A percentile compares a stretch with the other conserved stretches of the same genome.
Evolutionary conservation across 2,329 filamentous ascomycete genomes (phyloP).

Genomic region (Fusarium neocosmosporiellum): DNA sequence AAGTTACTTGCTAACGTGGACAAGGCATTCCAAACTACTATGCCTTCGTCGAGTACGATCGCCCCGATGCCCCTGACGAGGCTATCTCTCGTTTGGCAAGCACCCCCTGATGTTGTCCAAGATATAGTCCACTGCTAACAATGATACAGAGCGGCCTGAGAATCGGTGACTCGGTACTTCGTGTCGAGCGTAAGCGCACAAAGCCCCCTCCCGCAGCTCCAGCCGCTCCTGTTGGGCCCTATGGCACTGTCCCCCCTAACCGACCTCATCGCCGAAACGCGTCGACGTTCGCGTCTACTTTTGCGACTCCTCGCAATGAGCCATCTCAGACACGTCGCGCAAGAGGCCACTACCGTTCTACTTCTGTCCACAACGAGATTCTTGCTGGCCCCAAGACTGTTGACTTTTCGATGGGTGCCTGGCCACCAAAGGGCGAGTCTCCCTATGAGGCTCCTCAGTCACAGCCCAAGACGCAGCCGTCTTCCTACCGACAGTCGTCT

Average conservation of each 20-base stretch:
- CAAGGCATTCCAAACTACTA: slow-evolving; percentile 41
- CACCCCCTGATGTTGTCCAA: neutral
- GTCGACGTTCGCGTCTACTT: neutral
- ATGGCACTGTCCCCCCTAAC: neutral
- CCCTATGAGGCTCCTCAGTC: neutral
- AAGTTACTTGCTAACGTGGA: slow-evolving; percentile 20
- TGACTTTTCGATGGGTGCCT: neutral
- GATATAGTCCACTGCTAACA: neutral
- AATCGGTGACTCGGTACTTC: slow-evolving; percentile 48
- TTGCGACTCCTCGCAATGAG: neutral
- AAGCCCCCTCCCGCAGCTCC: slow-evolving; percentile 9
- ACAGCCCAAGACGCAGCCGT: neutral
- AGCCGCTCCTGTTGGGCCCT: neutral
- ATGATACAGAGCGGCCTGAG: slow-evolving; percentile 46
- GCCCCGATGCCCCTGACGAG: slow-evolving; percentile 50
- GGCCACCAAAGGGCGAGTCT: neutral
- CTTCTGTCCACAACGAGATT: neutral
- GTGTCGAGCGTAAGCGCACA: slow-evolving; percentile 53
- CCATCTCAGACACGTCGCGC: neutral
- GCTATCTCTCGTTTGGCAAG: slow-evolving; percentile 53
- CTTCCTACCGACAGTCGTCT: neutral
- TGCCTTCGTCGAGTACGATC: slow-evolving; percentile 55
- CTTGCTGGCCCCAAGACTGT: neutral
- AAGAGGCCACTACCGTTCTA: neutral
- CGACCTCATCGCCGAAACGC: slow-evolving; percentile 14